These are phyloP conservation scores for Gamarada debralockiae DNA, from an alignment of 495 filamentous ascomycete species.

Conservation along the genomic window DNA sequence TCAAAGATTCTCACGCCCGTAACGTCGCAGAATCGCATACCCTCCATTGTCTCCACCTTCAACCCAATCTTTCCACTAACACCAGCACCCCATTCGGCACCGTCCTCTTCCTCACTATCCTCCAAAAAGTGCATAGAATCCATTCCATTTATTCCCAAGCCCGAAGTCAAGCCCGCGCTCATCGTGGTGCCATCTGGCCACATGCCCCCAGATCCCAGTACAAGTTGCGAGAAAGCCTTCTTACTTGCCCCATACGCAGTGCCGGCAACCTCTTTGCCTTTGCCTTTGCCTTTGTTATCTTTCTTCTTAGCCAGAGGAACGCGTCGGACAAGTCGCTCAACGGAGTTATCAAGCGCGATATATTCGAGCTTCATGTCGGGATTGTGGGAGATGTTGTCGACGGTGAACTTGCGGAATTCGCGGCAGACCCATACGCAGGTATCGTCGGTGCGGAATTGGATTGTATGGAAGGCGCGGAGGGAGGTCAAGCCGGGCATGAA, in stretches of 20 bases:
- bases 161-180: background rate
- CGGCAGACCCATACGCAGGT: constrained; percentile 41
- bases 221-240: background rate
- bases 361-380: constrained; percentile 49
- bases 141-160: background rate
- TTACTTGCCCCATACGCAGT: too few species aligned
- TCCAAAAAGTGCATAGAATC: background rate
- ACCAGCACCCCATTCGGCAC: constrained; percentile 25
- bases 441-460: constrained; percentile 46
- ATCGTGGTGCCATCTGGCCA: background rate
- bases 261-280: constrained; percentile 20
- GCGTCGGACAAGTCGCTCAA: constrained; percentile 38
- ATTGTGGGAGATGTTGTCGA: constrained; percentile 49
- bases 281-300: constrained; percentile 23
- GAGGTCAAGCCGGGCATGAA: constrained; percentile 37
- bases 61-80: constrained; percentile 11
- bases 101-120: constrained; percentile 29
- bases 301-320: constrained; percentile 1
- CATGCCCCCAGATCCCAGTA: background rate
- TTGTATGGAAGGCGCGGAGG: constrained; percentile 50
- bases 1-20: constrained; percentile 44
- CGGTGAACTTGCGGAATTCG: constrained; percentile 46
- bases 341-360: constrained; percentile 42
- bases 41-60: constrained; percentile 35
- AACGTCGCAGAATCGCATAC: constrained; percentile 42